Evolutionary conservation across 495 filamentous ascomycete genomes (phyloP).

Genomic region (Tuber umbilicatum): DNA sequence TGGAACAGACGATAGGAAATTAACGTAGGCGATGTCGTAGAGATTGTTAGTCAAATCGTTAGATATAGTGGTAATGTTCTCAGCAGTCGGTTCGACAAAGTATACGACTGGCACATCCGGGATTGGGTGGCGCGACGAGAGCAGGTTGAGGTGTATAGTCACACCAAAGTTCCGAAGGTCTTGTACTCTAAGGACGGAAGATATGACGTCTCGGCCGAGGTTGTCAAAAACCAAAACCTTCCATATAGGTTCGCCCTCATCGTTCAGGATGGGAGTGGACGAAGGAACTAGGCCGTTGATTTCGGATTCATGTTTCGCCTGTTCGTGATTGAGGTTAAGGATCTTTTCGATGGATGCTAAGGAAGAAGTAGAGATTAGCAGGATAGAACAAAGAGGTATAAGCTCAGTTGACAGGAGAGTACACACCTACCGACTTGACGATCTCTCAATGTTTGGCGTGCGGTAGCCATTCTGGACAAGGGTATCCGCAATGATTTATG

Average conservation of each 20-base stretch:
- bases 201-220: constrained; percentile 65
- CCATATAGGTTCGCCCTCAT: constrained; percentile 76
- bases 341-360: constrained; percentile 91
- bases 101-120: constrained; percentile 97
- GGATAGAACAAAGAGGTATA: constrained; percentile 11
- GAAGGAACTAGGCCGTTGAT: constrained; percentile 59
- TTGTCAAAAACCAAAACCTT: constrained; percentile 60
- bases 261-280: constrained; percentile 72
- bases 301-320: constrained; percentile 51
- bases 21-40: constrained; percentile 92
- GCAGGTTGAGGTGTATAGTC: constrained; percentile 94
- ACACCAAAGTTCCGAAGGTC: constrained; percentile 89
- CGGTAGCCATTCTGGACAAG: constrained; percentile 57
- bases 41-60: constrained; percentile 76
- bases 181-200: constrained; percentile 86
- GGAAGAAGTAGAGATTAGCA: constrained; percentile 35
- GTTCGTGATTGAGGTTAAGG: constrained; percentile 81
- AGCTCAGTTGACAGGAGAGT: constrained; percentile 31
- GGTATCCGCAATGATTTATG: neutral
- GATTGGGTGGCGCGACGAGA: constrained; percentile 76
- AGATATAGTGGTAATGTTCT: constrained; percentile 78
- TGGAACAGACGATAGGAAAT: constrained; percentile 92
- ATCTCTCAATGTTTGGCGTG: constrained; percentile 76
- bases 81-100: constrained; percentile 76
- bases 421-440: constrained; percentile 81